Evolutionary conservation across 1,284 basidiomycete genomes (phyloP), one percentile per base, ranked within the genome.

Genomic region (Apiotrichum gamsii): DNA sequence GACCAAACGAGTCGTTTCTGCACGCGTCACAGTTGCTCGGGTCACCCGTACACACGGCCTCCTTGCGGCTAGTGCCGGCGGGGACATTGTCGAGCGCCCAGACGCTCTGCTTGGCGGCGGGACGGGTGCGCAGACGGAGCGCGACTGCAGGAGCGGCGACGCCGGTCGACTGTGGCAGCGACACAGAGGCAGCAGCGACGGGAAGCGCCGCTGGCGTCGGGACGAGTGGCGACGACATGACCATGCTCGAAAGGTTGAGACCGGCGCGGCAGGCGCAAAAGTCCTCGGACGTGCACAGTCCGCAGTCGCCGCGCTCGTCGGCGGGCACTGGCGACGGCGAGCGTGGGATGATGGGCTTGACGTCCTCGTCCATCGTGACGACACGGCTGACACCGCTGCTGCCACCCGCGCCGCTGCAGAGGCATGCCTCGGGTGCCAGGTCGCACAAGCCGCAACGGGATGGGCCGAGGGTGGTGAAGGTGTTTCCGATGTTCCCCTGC

Each of bases 1-100:
- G 40, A 19, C 69, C 71, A 40, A 73, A 73, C 10, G 60, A 53
- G 49, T 73, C 71, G 43, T 73, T 61, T 39, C 58, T 51, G 52
- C 71, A 73, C 5, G 69, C 71, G 45, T 69, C 69, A 48, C 71
- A 73, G 49, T 73, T 73, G 13, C 50, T 58, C 8, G 71, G 71
- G 58, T 73, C 71, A 29, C 71, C 71, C 18, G 62, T 69, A 43
- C 71, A 73, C 21, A 67, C 64, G 9, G 70, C 64, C 42, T 70
- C 67, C 15, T 39, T 41, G 19, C 48, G 44, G 20, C 40, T 44
- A 8, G 43, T 35, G 20, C 49, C 42, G 4, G 51, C 44, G 3
- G 58, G 44, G 1, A 53, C 50, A 30, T 58, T 56, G 33, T 59
- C 58, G 11, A 69, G 40, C 2, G 49, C n/a, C 65, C 65, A 69